Evolutionary conservation across 2,329 filamentous ascomycete species (phyloP), one percentile per base, ranked within the genome.

Genomic region (Fusarium haematococcum): DNA sequence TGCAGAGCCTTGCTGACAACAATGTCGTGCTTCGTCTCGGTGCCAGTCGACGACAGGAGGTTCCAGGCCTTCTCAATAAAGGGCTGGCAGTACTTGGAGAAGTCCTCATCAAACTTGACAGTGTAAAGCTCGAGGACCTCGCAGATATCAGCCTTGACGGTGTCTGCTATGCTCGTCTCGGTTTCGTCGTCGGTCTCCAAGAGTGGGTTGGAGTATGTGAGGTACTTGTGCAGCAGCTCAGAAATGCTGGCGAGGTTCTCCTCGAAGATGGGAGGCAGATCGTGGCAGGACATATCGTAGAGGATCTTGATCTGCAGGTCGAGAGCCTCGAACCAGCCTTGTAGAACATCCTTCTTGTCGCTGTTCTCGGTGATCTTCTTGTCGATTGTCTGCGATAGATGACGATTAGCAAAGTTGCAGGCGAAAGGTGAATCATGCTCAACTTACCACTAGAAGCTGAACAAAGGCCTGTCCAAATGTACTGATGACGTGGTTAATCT

Each of bases 261-360:
- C 86, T 99, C 97, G 82, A 99, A 97, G 77, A 97, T 92, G 3
- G 96, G 95, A 18, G 97, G 95, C 77, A 99, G 89, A 82, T 99
- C 97, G 82, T 99, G 97, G 81, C 93, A 98, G n/a, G 95, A 98
- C 62, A 99, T 91, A 83, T 99, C 97, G 85, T 97, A 97, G 81
- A 98, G 91, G 58, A 99, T 91, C 86, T 97, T 97, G 77, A 98
- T 88, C 77, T 97, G 91, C 62, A 98, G 88, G 81, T 96, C 95
- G 73, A 99, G 88, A 4, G 95, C 95, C 74, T 94, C 91, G 78
- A 98, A 95, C 81, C 95, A 94, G 76, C 91, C 90, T 79, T 92
- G 91, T 52, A 99, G 88, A 18, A 88, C 90, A 6, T 89, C 90
- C 79, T 94, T 93, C 82, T 98, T 93, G 82, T 90, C 87, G 79